Percentiles rank a stretch among this genome's conserved stretches.
Conservation (phyloP, 2,329 filamentous ascomycete species). For the Ophioceras dolichostomum region DNA sequence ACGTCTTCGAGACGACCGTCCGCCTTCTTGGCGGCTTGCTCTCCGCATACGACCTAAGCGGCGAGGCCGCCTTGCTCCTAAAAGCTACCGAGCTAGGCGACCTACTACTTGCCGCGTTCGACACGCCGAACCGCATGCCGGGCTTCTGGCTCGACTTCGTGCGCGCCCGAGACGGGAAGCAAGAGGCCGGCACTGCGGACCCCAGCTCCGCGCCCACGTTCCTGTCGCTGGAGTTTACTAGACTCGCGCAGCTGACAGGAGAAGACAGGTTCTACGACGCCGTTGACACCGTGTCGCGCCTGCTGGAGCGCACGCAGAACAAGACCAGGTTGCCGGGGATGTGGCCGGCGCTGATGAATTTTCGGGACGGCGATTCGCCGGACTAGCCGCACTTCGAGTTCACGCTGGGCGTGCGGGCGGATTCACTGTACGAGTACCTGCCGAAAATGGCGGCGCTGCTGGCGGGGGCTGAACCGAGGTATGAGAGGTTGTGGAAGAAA, state of each 20-base stretch:
- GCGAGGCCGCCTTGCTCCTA: conserved; percentile 26
- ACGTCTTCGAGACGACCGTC: conserved; percentile 50
- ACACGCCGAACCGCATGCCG: conserved; percentile 39
- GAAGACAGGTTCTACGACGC: conserved; percentile 64
- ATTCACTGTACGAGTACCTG: conserved; percentile 48
- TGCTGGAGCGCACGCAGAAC: conserved; percentile 57
- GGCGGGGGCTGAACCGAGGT: conserved; percentile 47
- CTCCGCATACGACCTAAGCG: conserved; percentile 37
- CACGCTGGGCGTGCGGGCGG: conserved; percentile 40
- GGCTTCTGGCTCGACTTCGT: conserved; percentile 44
- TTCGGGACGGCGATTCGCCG: conserved; percentile 23
- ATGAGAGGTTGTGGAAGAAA: conserved; percentile 50
- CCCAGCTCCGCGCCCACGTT: conserved; percentile 36
- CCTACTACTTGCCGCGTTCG: conserved; percentile 37
- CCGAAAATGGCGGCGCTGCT: conserved; percentile 53
- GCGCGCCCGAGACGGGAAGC: conserved; percentile 19
- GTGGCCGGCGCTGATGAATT: conserved; percentile 58
- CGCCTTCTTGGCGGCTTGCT: conserved; percentile 39
- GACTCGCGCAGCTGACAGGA: conserved; percentile 56
- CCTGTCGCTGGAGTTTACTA: conserved; percentile 57
- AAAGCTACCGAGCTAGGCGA: conserved; percentile 40
- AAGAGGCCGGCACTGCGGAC: conserved; percentile 21
- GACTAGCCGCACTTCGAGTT: conserved; percentile 23
- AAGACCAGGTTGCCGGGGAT: conserved; percentile 61
- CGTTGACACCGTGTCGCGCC: conserved; percentile 58